Conservation (phyloP, 2,329 filamentous ascomycete genomes). For the Penicillium sp. region DNA sequence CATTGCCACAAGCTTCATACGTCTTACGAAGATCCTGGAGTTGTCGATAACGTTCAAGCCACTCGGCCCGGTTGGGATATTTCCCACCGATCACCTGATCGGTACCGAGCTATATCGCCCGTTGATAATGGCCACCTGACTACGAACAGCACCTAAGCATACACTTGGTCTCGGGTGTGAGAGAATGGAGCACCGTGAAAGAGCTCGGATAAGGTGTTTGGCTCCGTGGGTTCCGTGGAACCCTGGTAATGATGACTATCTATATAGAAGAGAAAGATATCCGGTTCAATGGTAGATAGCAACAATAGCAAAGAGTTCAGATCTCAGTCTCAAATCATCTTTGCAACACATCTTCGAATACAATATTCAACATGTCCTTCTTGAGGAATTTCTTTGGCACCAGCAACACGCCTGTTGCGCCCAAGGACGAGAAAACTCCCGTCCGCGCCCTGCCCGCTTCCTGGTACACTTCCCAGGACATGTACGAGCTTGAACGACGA, state of each 20-base stretch:
- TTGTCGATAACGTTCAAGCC: conserved; percentile 17
- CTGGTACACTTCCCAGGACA: conserved; percentile 58
- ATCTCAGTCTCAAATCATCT: background rate
- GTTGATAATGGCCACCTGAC: conserved; percentile 18
- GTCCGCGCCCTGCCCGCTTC: conserved; percentile 48
- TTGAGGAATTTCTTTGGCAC: conserved; percentile 31
- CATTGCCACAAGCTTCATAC: background rate
- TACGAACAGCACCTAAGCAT: conserved; percentile 8
- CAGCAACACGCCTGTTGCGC: conserved; percentile 19
- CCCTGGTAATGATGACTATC: conserved; percentile 6
- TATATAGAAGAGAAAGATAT: conserved; percentile 22
- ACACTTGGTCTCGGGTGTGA: conserved; percentile 13
- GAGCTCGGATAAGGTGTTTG: conserved; percentile 5
- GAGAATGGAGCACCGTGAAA: conserved; percentile 7
- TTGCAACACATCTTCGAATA: background rate
- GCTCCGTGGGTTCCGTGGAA: conserved; percentile 9
- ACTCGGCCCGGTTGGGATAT: conserved; percentile 14
- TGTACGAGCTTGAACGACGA: conserved; percentile 49
- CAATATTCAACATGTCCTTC: conserved; percentile 26
- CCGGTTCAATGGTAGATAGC: conserved; percentile 10
- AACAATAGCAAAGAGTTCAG: conserved; percentile 6
- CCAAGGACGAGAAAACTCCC: conserved; percentile 26
- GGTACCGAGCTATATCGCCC: conserved; percentile 20
- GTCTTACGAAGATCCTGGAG: background rate
- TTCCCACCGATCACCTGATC: conserved; percentile 25